phyloP scores from a whole-genome alignment of 2,329 filamentous ascomycete species.

The Ilyonectria robusta region DNA sequence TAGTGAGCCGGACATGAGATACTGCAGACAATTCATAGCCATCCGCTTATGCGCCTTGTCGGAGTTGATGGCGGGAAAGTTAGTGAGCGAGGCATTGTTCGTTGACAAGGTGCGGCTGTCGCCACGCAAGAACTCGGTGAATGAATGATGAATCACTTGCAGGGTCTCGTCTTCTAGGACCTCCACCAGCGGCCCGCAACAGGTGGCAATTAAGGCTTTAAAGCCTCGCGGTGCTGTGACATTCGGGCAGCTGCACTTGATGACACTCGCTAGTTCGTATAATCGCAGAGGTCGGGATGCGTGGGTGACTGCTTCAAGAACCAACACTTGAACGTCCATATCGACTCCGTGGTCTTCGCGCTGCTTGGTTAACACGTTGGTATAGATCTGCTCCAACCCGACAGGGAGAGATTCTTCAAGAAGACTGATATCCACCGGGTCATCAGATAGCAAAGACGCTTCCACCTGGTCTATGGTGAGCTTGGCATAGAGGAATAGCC shows the following conservation, averaged over 20 bases:
- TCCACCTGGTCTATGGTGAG: slow-evolving; percentile 43
- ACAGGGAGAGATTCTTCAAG: slow-evolving; percentile 37
- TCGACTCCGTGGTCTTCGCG: slow-evolving; percentile 46
- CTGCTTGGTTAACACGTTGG: slow-evolving; percentile 54
- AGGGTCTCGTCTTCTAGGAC: slow-evolving; percentile 61
- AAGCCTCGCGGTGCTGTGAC: slow-evolving; percentile 30
- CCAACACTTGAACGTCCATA: slow-evolving; percentile 50
- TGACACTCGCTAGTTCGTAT: slow-evolving; percentile 52
- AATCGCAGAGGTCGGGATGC: slow-evolving; percentile 56
- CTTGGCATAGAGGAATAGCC: slow-evolving; percentile 43
- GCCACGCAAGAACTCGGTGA: slow-evolving; percentile 61
- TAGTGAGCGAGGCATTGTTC: background rate
- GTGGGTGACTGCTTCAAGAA: slow-evolving; percentile 58
- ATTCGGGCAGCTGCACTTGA: slow-evolving; percentile 43
- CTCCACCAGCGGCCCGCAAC: slow-evolving; percentile 60
- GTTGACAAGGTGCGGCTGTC: slow-evolving; percentile 21
- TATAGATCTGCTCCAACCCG: slow-evolving; percentile 50
- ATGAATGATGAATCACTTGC: slow-evolving; percentile 62
- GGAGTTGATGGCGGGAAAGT: slow-evolving; percentile 38
- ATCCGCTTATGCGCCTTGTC: slow-evolving; percentile 38
- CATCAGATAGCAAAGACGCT: background rate
- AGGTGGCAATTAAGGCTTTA: slow-evolving; percentile 54
- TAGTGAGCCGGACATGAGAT: slow-evolving; percentile 38
- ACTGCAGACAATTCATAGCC: slow-evolving; percentile 34
- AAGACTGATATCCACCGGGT: slow-evolving; percentile 9